These are phyloP conservation scores for Tylopilus felleus DNA, from an alignment of 768 basidiomycete species.

Conservation along the genomic window DNA sequence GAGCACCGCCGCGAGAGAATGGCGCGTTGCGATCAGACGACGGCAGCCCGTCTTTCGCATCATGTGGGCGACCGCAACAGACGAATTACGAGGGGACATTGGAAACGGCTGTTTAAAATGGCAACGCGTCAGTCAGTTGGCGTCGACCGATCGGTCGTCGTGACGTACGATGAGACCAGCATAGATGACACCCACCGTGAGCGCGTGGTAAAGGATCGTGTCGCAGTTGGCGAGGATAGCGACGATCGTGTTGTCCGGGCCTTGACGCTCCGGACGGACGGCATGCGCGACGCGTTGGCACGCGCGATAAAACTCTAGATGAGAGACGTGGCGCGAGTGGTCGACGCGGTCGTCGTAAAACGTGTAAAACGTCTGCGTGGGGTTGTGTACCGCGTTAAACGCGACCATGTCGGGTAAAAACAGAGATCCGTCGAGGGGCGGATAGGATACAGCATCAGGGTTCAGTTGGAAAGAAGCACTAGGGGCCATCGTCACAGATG, in stretches of 20 bases:
- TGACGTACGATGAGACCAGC: background rate
- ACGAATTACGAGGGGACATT: slow-evolving; percentile 36
- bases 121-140: no score
- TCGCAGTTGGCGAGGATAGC: slow-evolving; percentile 39
- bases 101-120: slow-evolving; percentile 28
- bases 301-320: slow-evolving; percentile 44
- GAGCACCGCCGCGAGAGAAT: slow-evolving; percentile 31
- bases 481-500: no score
- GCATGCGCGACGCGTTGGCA: slow-evolving; percentile 41
- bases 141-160: background rate
- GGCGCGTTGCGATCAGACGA: slow-evolving; percentile 35
- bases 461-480: no score
- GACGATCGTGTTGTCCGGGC: slow-evolving; percentile 32
- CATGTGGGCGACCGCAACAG: slow-evolving; percentile 33
- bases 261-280: slow-evolving; percentile 34
- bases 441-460: background rate
- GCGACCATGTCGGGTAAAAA: slow-evolving; percentile 19
- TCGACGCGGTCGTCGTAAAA: slow-evolving; percentile 26
- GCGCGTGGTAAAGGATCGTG: slow-evolving; percentile 38
- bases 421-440: slow-evolving; percentile 35
- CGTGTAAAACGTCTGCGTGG: slow-evolving; percentile 29
- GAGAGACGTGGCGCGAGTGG: slow-evolving; percentile 30
- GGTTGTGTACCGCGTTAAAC: slow-evolving; percentile 33
- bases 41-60: slow-evolving; percentile 37
- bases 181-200: slow-evolving; percentile 31